Conservation (phyloP, 176 grass and related monocot genomes). For the Otatea glauca region DNA sequence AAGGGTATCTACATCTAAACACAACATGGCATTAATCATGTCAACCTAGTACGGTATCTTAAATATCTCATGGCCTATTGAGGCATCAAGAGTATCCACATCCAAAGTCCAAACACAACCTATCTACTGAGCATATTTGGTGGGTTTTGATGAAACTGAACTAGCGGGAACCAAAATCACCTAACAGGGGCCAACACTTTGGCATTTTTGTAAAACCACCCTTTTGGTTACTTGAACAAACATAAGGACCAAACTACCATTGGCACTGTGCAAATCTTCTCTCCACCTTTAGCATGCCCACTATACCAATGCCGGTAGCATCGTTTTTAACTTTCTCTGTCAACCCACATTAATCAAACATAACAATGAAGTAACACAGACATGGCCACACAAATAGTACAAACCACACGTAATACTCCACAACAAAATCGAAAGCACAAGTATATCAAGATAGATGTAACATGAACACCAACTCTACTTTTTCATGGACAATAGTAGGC, state of each 20-base stretch:
- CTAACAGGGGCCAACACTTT: background rate
- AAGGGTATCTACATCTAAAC: background rate
- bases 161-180: background rate
- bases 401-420: too few species aligned
- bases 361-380: too few species aligned
- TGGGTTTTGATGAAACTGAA: background rate
- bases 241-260: background rate
- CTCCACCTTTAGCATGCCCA: background rate
- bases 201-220: background rate
- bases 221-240: background rate
- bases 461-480: background rate
- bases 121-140: background rate
- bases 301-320: background rate
- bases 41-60: too few species aligned
- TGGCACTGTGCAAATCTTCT: background rate
- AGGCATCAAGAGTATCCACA: background rate
- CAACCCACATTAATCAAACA: too few species aligned
- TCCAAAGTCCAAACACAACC: background rate
- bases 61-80: background rate
- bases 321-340: too few species aligned
- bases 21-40: background rate
- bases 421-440: too few species aligned
- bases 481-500: background rate
- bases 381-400: too few species aligned
- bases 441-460: slow-evolving; percentile 10